Evolutionary conservation across 805 yeast genomes (phyloP).

Genomic region (Starmerella gropengiesseri): DNA sequence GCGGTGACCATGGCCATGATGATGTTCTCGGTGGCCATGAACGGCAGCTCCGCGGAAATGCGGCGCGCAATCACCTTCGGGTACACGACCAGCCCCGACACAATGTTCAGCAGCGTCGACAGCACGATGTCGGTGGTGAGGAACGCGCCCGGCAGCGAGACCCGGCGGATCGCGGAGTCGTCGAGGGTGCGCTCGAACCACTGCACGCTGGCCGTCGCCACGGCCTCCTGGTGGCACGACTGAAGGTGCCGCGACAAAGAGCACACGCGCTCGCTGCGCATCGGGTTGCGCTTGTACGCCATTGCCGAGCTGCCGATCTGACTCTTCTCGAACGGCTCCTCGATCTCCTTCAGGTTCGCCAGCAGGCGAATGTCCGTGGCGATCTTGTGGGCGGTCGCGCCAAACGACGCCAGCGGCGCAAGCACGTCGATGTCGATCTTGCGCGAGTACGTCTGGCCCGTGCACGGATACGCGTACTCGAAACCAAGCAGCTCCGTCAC

Average conservation of each 20-base stretch:
- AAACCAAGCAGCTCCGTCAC: constrained; percentile 91
- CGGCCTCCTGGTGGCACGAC: constrained; percentile 81
- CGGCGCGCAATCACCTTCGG: constrained; percentile 98
- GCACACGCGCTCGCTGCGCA: constrained; percentile 98
- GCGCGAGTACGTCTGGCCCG: constrained; percentile 98
- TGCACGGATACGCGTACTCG: constrained; percentile 89
- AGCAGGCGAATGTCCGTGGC: constrained; percentile 93
- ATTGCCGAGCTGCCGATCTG: constrained; percentile 97
- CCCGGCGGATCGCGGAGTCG: constrained; percentile 96
- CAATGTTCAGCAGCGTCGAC: constrained; percentile 80
- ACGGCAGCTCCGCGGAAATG: constrained; percentile 87
- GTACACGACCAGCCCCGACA: constrained; percentile 92
- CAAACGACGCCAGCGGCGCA: constrained; percentile 86
- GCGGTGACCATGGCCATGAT: constrained; percentile 99
- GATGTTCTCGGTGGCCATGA: constrained; percentile 98
- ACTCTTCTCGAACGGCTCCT: constrained; percentile 97
- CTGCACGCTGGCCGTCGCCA: constrained; percentile 94
- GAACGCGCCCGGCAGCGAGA: constrained; percentile 91
- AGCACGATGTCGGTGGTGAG: constrained; percentile 88
- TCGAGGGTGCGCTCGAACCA: constrained; percentile 99
- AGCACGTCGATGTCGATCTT: constrained; percentile 92
- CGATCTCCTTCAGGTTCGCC: constrained; percentile 93
- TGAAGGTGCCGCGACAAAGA: constrained; percentile 96
- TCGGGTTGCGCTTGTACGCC: constrained; percentile 99
- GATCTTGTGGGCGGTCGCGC: constrained; percentile 93